Conservation (phyloP, 768 basidiomycete genomes). For the Mycena latifolia region DNA sequence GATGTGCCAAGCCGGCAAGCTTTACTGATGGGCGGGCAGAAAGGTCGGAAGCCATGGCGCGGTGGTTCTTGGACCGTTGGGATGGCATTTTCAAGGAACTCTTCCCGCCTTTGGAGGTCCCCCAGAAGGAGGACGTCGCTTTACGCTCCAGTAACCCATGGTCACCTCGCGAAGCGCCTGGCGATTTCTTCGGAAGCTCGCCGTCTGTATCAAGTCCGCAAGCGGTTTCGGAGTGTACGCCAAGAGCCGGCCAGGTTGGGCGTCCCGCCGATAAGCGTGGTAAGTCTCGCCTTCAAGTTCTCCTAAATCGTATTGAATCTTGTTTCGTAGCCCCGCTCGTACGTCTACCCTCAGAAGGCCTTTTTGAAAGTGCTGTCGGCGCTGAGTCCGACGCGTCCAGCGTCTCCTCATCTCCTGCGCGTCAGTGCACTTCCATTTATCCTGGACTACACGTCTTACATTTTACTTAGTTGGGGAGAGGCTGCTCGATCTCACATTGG, state of each 20-base stretch:
- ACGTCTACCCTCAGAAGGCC: constrained; percentile 29
- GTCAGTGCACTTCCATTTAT: constrained; percentile 18
- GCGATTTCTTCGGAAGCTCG: background rate
- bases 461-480: constrained; percentile 40
- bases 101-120: constrained; percentile 39
- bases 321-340: constrained; percentile 10
- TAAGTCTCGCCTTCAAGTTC: background rate
- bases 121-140: constrained; percentile 16
- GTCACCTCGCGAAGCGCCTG: background rate
- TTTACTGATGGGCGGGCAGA: constrained; percentile 31
- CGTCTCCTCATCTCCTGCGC: constrained; percentile 30
- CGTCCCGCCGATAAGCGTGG: background rate
- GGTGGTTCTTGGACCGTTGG: constrained; percentile 52
- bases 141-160: background rate
- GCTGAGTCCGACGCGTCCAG: constrained; percentile 34
- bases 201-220: background rate
- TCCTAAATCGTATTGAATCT: background rate
- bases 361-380: constrained; percentile 21
- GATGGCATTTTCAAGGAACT: constrained; percentile 46
- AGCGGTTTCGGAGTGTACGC: constrained; percentile 3
- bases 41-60: constrained; percentile 45
- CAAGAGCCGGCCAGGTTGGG: background rate
- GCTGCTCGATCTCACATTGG: constrained; percentile 40
- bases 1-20: constrained; percentile 13
- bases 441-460: background rate